Percentiles rank a stretch among this genome's conserved stretches.
Conservation (phyloP, 2,329 filamentous ascomycete genomes). For the Aspergillus flavus region DNA sequence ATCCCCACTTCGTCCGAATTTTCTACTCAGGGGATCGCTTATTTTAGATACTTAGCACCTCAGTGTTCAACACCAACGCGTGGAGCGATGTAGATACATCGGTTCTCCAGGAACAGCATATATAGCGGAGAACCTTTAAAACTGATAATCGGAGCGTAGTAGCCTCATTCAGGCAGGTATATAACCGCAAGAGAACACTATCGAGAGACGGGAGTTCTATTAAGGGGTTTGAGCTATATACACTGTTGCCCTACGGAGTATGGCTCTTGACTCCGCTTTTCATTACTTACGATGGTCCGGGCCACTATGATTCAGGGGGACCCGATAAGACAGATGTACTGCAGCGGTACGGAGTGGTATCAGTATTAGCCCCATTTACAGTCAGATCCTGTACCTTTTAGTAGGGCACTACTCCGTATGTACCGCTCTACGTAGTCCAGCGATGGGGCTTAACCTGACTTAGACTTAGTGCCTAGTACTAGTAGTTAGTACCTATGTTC, state of each 20-base stretch:
- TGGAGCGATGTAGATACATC: not conserved
- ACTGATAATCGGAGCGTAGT: not conserved
- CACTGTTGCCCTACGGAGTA: not conserved
- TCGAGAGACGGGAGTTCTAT: not conserved
- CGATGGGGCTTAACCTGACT: not conserved
- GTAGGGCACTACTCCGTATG: not conserved
- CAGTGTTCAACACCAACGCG: not conserved
- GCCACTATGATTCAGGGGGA: not conserved
- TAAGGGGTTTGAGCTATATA: not conserved
- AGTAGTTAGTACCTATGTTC: not conserved
- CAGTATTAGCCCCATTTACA: not conserved
- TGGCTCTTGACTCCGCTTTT: not conserved
- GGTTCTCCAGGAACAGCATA: not conserved
- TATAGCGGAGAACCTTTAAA: not conserved
- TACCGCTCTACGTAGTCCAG: not conserved
- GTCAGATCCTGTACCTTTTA: not conserved
- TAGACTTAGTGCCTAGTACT: not conserved
- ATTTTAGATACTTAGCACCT: not conserved
- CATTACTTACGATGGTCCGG: not conserved
- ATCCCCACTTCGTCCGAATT: slow-evolving; percentile 8
- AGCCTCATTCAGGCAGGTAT: not conserved
- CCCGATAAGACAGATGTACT: too few relatives aligned
- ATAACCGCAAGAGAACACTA: not conserved
- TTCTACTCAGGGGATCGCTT: slow-evolving; percentile 17
- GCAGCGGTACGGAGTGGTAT: not conserved